Conservation (phyloP, 2,329 filamentous ascomycete species). For the Plenodomus tracheiphilus region DNA sequence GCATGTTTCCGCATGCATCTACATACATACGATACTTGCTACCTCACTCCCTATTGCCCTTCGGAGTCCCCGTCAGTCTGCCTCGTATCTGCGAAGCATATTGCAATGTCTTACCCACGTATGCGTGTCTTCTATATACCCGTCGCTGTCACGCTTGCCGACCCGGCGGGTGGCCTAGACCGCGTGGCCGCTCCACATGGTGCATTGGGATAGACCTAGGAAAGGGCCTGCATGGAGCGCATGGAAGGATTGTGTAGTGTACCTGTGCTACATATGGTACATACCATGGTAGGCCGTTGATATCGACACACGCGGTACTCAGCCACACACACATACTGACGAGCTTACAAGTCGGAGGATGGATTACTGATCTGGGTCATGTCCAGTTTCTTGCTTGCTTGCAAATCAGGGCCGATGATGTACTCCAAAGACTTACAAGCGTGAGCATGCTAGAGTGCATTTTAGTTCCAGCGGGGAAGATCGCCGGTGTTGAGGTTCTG, state of each 20-base stretch:
- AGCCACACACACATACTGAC: no score
- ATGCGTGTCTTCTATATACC: background rate
- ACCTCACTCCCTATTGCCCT: background rate
- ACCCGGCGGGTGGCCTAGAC: background rate
- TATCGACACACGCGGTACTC: no score
- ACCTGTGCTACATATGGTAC: background rate
- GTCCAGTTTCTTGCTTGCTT: no score
- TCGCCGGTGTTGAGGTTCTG: no score
- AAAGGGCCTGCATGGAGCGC: slow-evolving; percentile 1
- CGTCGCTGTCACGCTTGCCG: background rate
- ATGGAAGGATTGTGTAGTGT: slow-evolving; percentile 1
- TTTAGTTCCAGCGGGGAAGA: no score
- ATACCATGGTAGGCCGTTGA: background rate
- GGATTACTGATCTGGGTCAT: no score
- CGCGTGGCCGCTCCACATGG: background rate
- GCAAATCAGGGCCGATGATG: no score
- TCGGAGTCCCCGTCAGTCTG: background rate
- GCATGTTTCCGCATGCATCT: background rate
- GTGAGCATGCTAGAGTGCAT: no score
- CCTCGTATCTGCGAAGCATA: background rate
- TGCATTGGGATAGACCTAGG: slow-evolving; percentile 1
- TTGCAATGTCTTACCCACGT: background rate
- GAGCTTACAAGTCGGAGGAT: no score
- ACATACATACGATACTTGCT: background rate
- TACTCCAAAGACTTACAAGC: no score